Evolutionary conservation across 495 filamentous ascomycete species (phyloP).

Genomic region (Penicillium daleae): DNA sequence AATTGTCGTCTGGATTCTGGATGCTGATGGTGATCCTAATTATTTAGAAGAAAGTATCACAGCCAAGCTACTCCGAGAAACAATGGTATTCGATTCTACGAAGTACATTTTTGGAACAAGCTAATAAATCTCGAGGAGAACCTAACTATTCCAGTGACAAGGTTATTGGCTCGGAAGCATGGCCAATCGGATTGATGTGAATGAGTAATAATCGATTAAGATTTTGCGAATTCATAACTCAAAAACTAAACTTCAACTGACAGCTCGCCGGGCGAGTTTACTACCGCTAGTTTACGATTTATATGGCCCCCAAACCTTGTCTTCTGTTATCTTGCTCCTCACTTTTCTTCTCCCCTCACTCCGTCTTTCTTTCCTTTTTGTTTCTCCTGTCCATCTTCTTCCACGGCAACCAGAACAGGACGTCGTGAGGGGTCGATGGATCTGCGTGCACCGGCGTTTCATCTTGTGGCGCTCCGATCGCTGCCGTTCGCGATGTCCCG

Average conservation of each 20-base stretch:
- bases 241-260: conserved; percentile 13
- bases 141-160: neutral
- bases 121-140: neutral
- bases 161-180: neutral
- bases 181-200: neutral
- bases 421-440: conserved; percentile 1
- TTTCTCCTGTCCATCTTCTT: neutral
- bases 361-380: neutral
- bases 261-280: conserved; percentile 4
- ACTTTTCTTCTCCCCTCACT: neutral
- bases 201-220: neutral
- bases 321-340: neutral
- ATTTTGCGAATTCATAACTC: neutral
- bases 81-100: neutral
- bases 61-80: no score
- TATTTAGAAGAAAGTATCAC: neutral
- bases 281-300: neutral
- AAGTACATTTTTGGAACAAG: neutral
- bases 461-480: conserved; percentile 1
- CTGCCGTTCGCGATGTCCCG: neutral
- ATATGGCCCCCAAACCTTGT: neutral
- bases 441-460: conserved; percentile 14
- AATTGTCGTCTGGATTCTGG: neutral
- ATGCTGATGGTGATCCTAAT: neutral
- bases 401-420: neutral